phyloP scores from a whole-genome alignment of 495 filamentous ascomycete species.

The Letharia lupina region DNA sequence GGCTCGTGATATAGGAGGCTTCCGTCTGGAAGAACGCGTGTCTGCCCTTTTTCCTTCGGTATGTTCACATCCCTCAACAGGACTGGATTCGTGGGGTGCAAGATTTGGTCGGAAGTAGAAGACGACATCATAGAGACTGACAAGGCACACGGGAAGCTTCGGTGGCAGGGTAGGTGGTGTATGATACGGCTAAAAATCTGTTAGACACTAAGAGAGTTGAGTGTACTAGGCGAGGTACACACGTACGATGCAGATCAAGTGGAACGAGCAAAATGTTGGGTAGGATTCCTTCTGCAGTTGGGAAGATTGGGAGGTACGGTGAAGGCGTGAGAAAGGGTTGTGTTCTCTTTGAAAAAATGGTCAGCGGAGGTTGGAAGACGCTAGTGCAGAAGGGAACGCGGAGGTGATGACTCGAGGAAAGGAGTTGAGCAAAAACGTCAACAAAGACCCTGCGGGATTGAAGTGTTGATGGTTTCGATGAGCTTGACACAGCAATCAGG shows the following conservation, averaged over 20 bases:
- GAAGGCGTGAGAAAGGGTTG: no score
- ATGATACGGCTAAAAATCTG: no score
- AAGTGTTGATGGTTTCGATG: neutral
- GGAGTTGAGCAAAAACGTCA: neutral
- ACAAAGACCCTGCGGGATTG: neutral
- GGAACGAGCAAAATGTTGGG: no score
- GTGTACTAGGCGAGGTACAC: no score
- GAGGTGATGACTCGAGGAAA: neutral
- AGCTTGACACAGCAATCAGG: neutral
- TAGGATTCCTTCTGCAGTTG: neutral
- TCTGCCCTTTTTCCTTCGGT: slow-evolving; percentile 1
- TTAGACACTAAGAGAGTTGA: no score
- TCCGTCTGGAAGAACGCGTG: neutral
- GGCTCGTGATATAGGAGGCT: neutral
- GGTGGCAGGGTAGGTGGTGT: no score
- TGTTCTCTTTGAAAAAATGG: no score
- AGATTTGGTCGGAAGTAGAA: neutral
- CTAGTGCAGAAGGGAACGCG: neutral
- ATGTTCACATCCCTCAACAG: neutral
- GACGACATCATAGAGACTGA: neutral
- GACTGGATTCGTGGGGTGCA: neutral
- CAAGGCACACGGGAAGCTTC: neutral
- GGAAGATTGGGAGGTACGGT: neutral
- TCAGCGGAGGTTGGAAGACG: neutral
- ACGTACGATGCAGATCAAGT: no score